These are phyloP conservation scores for Yarrowia sp. DNA, from an alignment of 805 yeast genomes.

Conservation along the genomic window DNA sequence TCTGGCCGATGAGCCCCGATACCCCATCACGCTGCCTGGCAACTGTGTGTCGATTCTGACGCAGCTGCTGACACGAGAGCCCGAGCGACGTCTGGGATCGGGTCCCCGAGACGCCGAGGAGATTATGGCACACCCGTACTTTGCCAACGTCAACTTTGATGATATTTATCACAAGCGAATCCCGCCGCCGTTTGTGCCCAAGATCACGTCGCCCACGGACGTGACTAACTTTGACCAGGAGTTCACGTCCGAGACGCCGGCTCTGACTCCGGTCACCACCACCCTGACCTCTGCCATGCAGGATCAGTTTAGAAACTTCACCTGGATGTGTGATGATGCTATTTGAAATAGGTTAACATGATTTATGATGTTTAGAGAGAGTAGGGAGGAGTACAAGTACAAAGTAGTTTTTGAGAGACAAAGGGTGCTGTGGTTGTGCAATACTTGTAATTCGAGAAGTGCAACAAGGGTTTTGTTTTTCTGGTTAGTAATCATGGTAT, in stretches of 20 bases:
- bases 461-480: too few relatives aligned
- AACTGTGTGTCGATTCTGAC: constrained; percentile 93
- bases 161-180: constrained; percentile 69
- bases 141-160: constrained; percentile 84
- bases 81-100: constrained; percentile 75
- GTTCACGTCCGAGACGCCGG: constrained; percentile 90
- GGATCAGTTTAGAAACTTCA: constrained; percentile 96
- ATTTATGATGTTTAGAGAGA: not conserved
- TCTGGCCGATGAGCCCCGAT: constrained; percentile 90
- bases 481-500: too few relatives aligned
- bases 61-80: constrained; percentile 86
- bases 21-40: constrained; percentile 96
- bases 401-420: too few relatives aligned
- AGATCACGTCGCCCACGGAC: constrained; percentile 81
- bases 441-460: too few relatives aligned
- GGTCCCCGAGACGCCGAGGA: constrained; percentile 88
- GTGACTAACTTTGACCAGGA: constrained; percentile 91
- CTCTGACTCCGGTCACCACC: constrained; percentile 90
- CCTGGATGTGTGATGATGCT: constrained; percentile 50
- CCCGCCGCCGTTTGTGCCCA: constrained; percentile 88
- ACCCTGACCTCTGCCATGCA: constrained; percentile 82
- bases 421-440: too few relatives aligned
- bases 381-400: not conserved
- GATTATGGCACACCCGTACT: constrained; percentile 93
- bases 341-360: constrained; percentile 18